Percentiles rank a stretch among this genome's conserved stretches.
These are phyloP conservation scores for Blepharisma stoltei DNA, from an alignment of 73 alveolate species.

Conservation along the genomic window DNA sequence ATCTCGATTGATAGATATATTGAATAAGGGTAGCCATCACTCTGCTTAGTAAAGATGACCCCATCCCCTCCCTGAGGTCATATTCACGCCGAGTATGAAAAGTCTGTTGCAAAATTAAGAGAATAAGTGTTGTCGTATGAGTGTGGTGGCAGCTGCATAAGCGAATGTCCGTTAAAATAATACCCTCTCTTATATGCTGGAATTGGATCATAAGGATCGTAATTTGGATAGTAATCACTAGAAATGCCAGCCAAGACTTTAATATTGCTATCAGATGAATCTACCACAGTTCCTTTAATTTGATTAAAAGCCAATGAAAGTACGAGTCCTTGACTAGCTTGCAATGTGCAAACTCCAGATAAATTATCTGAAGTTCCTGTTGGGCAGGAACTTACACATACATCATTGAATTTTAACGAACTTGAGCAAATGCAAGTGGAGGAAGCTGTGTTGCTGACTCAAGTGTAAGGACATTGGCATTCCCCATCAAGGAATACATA, in stretches of 20 bases:
- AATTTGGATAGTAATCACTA: not conserved
- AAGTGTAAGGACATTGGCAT: too few relatives aligned
- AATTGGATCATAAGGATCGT: slow-evolving; percentile 4
- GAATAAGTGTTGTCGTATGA: not conserved
- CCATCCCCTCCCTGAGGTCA: not conserved
- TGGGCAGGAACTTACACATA: slow-evolving; percentile 6
- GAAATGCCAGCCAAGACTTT: not conserved
- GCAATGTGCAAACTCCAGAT: not conserved
- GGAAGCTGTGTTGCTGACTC: too few relatives aligned
- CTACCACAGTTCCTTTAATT: not conserved
- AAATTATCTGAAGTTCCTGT: not conserved
- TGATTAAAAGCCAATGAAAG: not conserved
- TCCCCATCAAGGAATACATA: too few relatives aligned
- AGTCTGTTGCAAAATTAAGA: not conserved
- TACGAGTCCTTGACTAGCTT: not conserved
- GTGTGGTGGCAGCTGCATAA: not conserved
- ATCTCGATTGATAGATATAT: not conserved
- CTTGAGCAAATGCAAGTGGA: too few relatives aligned
- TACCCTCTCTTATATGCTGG: slow-evolving; percentile 16
- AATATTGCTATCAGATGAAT: not conserved
- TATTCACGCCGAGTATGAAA: not conserved
- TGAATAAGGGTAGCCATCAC: not conserved
- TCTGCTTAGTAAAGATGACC: not conserved
- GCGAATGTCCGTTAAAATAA: not conserved
- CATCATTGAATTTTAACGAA: not conserved